Evolutionary conservation across 1,284 basidiomycete species (phyloP).

Genomic region (Amylostereum chailletii): DNA sequence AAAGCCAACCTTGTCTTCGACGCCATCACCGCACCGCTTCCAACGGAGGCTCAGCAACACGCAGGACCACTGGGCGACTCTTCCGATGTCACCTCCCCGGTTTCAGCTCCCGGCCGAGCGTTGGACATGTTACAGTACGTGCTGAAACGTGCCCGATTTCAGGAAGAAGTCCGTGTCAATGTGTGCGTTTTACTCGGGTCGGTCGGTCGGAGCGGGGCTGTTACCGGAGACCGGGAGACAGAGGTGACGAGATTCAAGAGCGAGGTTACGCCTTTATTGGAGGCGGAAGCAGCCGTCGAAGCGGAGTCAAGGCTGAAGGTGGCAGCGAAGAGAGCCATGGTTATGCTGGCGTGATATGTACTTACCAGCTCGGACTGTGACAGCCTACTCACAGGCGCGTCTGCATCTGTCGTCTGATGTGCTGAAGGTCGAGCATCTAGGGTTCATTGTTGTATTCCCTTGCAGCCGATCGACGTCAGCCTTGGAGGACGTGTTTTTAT

Average conservation of each 20-base stretch:
- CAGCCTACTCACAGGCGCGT: no score
- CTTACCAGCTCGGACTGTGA: neutral
- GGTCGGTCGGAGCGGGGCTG: conserved; percentile 39
- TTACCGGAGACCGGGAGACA: conserved; percentile 22
- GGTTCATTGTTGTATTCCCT: no score
- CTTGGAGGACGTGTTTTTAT: no score
- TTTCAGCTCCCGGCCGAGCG: conserved; percentile 37
- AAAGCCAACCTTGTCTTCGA: conserved; percentile 55
- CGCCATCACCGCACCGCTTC: conserved; percentile 42
- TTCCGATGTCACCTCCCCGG: conserved; percentile 28
- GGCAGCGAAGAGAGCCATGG: conserved; percentile 6
- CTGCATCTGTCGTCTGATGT: no score
- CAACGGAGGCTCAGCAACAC: conserved; percentile 29
- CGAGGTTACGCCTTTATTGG: conserved; percentile 38
- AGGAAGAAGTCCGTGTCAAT: conserved; percentile 65
- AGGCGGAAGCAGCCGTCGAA: conserved; percentile 19
- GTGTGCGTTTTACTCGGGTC: conserved; percentile 63
- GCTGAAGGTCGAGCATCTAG: no score
- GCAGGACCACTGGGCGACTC: conserved; percentile 27
- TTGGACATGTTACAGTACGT: conserved; percentile 59
- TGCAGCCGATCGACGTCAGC: no score
- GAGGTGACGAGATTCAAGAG: conserved; percentile 43
- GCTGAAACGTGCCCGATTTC: conserved; percentile 43
- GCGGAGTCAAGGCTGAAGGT: conserved; percentile 11
- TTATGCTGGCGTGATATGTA: neutral